These are phyloP conservation scores for Fremontodendron californicum DNA, from an alignment of 345 rosid genomes.

Conservation along the genomic window DNA sequence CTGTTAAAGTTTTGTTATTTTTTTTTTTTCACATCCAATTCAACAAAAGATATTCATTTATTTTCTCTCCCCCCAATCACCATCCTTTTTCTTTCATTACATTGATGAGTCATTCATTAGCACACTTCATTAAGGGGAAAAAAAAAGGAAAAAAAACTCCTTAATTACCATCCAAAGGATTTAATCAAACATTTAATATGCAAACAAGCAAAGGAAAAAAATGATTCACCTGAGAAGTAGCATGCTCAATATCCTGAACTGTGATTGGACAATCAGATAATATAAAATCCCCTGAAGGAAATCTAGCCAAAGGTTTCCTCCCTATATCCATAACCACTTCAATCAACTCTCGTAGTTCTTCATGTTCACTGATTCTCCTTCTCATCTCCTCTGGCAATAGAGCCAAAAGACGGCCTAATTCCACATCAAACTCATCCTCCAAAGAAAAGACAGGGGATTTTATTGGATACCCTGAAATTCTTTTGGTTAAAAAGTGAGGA, in stretches of 20 bases:
- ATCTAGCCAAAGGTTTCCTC: conserved; percentile 77
- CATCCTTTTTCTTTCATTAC: neutral
- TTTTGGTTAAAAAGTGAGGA: neutral
- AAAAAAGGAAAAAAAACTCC: neutral
- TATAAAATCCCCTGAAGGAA: conserved; percentile 82
- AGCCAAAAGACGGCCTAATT: conserved; percentile 64
- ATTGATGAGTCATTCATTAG: neutral
- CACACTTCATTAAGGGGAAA: neutral
- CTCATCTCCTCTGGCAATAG: conserved; percentile 68
- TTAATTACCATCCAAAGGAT: neutral
- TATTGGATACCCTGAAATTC: conserved; percentile 13
- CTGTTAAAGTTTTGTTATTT: neutral
- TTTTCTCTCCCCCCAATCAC: neutral
- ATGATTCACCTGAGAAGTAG: conserved; percentile 61
- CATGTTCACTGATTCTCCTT: conserved; percentile 49
- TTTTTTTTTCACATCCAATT: neutral
- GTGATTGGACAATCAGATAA: conserved; percentile 61
- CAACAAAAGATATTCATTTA: neutral
- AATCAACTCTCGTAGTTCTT: conserved; percentile 51
- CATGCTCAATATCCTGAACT: conserved; percentile 51
- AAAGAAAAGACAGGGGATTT: conserved; percentile 12
- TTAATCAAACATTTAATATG: conserved; percentile 15
- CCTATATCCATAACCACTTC: conserved; percentile 94
- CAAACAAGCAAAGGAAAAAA: neutral
- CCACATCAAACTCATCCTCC: conserved; percentile 45